Evolutionary conservation across 2,329 filamentous ascomycete genomes (phyloP).

Genomic region (Raffaelea deltoideospora): DNA sequence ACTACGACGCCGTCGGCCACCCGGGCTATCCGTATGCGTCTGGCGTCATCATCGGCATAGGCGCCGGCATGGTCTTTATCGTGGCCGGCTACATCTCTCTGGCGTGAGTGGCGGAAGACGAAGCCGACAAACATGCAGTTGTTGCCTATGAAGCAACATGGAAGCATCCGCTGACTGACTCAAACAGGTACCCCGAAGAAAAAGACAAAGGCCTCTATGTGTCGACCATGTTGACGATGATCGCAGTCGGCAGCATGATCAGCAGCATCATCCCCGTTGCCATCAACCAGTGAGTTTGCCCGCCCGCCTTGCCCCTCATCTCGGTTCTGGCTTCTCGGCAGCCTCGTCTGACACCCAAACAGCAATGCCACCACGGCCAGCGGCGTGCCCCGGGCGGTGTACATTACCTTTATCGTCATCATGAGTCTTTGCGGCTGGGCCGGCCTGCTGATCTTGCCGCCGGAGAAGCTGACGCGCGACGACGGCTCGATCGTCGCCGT

Average conservation of each 20-base stretch:
- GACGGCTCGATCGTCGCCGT: constrained; percentile 14
- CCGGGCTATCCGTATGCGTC: constrained; percentile 12
- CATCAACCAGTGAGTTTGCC: constrained; percentile 8
- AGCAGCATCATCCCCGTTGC: constrained; percentile 15
- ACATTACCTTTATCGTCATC: constrained; percentile 14
- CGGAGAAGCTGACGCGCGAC: constrained; percentile 12
- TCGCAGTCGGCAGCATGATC: constrained; percentile 15
- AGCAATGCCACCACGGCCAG: neutral
- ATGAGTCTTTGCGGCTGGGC: constrained; percentile 6
- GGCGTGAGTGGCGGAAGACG: constrained; percentile 10
- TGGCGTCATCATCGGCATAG: constrained; percentile 15
- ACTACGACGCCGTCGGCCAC: constrained; percentile 13
- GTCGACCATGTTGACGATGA: constrained; percentile 15
- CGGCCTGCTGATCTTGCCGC: constrained; percentile 9
- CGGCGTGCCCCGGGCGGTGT: constrained; percentile 12
- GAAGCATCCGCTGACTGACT: neutral
- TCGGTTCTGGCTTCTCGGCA: too few relatives aligned
- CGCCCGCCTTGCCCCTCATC: too few relatives aligned
- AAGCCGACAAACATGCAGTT: too few relatives aligned
- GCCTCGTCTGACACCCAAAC: constrained; percentile 1
- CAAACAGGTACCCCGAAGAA: constrained; percentile 14
- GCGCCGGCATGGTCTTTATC: constrained; percentile 16
- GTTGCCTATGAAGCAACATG: too few relatives aligned
- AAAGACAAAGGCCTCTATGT: constrained; percentile 16
- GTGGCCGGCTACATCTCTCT: constrained; percentile 17